Base-by-base conservation (phyloP, 2,329 filamentous ascomycete genomes). In the Didymosphaeria variabile region DNA sequence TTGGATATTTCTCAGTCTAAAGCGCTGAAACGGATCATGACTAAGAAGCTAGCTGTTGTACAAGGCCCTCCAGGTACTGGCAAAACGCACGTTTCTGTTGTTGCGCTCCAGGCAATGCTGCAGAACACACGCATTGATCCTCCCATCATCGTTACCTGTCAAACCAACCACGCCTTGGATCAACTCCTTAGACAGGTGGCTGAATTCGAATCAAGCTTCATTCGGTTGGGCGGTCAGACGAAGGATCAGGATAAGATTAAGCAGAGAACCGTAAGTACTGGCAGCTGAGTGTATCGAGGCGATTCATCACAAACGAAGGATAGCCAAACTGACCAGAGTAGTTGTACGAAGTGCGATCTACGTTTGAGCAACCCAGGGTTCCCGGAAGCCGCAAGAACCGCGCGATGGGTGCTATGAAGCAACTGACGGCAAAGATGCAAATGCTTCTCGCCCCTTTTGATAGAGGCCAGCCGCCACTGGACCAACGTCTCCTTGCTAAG, bases 91-190 rank as follows among this genome's bases (percentile, higher is more conserved):
- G 90, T 93, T 0, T 95, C 92, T 0, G 87, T 94, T 2, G 80
- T 88, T 29, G 90, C 90, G 0, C 76, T 97, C 10, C 87, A 86
- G 50, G 82, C 90, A 1, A 80, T 94, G 56, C 80, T 92, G 0
- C 77, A 83, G 1, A 91, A 90, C 56, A 83, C 87, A 70, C 61
- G 62, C 21, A 81, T 78, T 0, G 87, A 90, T 59, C 85, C 88
- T 9, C 91, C 91, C 0, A 88, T 97, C 32, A 84, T 97, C 21
- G 83, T 97, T 3, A 86, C 93, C 0, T 93, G 92, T 8, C 93
- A 97, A 69, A 97, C 93, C 0, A 97, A 97, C 61, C 93, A 97
- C 76, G 93, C 93, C 0, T 80, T 97, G 0, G 93, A 97, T 68
- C 93, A 97, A 72, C 82, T 97, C 0, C 81, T 97, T 0, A 79